Conservation (phyloP, 768 basidiomycete species). For the Mycena vitilis region DNA sequence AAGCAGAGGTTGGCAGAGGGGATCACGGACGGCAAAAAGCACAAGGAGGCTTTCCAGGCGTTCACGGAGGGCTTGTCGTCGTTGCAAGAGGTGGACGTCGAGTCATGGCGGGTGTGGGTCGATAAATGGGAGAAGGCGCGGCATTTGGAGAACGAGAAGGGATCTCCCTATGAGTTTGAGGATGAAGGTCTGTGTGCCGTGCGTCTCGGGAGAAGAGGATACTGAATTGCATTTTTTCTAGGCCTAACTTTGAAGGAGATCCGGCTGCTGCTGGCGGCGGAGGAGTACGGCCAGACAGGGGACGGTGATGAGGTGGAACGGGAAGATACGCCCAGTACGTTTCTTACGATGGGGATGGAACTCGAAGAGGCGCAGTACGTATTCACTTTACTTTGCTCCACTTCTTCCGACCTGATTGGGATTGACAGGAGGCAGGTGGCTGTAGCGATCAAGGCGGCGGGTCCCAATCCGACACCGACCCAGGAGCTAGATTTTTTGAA, state of each 20-base stretch:
- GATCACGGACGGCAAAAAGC: constrained; percentile 34
- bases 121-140: not conserved
- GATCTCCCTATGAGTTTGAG: constrained; percentile 2
- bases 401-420: too few species aligned
- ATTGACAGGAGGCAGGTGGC: constrained; percentile 10
- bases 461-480: not conserved
- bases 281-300: not conserved
- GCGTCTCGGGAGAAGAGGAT: too few species aligned
- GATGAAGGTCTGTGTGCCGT: not conserved
- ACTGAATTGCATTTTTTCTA: too few species aligned
- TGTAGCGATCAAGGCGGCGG: not conserved
- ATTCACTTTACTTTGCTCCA: too few species aligned
- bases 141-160: not conserved
- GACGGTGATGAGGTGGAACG: not conserved
- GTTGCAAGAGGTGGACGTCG: not conserved
- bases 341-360: not conserved
- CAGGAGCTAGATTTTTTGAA: constrained; percentile 2
- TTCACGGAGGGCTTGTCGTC: not conserved
- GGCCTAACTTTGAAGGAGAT: not conserved
- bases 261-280: not conserved
- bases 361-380: constrained; percentile 11
- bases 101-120: constrained; percentile 6
- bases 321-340: constrained; percentile 5
- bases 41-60: not conserved
- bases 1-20: not conserved